A percentile compares a stretch with the other conserved stretches of the same genome.
phyloP scores from a whole-genome alignment of 2,329 filamentous ascomycete species.

The Coniella vitis region DNA sequence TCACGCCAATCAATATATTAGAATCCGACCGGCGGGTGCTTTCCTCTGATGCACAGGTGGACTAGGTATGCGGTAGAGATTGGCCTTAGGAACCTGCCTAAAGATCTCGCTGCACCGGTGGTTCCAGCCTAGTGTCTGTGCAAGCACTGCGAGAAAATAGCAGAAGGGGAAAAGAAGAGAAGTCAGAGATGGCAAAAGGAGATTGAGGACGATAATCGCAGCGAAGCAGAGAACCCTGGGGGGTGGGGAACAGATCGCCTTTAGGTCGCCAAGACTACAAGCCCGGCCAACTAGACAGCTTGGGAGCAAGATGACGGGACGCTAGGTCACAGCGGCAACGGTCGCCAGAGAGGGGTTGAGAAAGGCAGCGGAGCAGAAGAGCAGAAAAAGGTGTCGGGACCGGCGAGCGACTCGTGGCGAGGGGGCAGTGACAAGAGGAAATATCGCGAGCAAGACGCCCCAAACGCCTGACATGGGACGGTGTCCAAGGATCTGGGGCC shows the following conservation, averaged over 20 bases:
- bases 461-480: conserved; percentile 9
- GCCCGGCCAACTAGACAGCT: neutral
- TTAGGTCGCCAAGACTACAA: conserved; percentile 8
- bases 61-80: neutral
- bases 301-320: neutral
- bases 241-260: conserved; percentile 1
- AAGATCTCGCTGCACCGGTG: neutral
- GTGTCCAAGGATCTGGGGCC: neutral
- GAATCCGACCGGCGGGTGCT: conserved; percentile 12
- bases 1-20: neutral
- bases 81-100: conserved; percentile 10
- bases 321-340: neutral
- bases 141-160: neutral
- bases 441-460: neutral
- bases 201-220: neutral
- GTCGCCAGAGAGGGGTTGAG: neutral
- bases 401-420: neutral
- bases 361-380: neutral
- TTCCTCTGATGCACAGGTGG: neutral
- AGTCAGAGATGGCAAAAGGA: neutral
- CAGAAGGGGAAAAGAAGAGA: conserved; percentile 14
- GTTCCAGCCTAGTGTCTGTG: neutral
- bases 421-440: neutral
- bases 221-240: too few species aligned
- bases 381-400: neutral